These are phyloP conservation scores for Oenanthe javanica DNA, from an alignment of 140 eudicot genomes.

Conservation along the genomic window DNA sequence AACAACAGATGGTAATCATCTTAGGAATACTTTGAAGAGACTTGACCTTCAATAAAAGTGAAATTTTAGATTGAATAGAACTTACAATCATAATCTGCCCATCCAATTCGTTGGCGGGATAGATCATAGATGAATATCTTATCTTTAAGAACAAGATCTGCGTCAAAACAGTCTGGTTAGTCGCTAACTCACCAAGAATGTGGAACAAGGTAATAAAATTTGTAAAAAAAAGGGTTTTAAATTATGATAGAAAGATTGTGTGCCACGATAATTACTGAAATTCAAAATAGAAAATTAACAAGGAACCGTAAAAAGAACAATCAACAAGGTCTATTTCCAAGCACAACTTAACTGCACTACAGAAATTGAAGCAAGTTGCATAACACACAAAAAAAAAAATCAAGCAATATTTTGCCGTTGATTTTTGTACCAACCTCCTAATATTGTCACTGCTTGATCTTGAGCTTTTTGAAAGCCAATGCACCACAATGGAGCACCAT, in stretches of 20 bases:
- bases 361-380: neutral
- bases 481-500: constrained; percentile 91
- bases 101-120: constrained; percentile 67
- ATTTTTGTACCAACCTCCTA: constrained; percentile 70
- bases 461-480: constrained; percentile 74
- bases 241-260: neutral
- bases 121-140: constrained; percentile 75
- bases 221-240: neutral
- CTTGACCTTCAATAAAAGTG: neutral
- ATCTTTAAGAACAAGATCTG: constrained; percentile 91
- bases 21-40: neutral
- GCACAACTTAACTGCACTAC: neutral
- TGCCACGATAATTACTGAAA: neutral
- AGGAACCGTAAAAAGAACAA: neutral
- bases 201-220: neutral
- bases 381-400: too few species aligned
- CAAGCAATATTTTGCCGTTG: neutral
- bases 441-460: constrained; percentile 61
- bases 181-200: neutral
- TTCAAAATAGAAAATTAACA: neutral
- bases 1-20: neutral
- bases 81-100: constrained; percentile 97
- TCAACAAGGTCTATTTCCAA: constrained; percentile 4
- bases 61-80: neutral
- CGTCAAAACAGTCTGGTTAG: neutral